These are phyloP conservation scores for Fraxinus sp. DNA, from an alignment of 305 asterid species.

Conservation along the genomic window DNA sequence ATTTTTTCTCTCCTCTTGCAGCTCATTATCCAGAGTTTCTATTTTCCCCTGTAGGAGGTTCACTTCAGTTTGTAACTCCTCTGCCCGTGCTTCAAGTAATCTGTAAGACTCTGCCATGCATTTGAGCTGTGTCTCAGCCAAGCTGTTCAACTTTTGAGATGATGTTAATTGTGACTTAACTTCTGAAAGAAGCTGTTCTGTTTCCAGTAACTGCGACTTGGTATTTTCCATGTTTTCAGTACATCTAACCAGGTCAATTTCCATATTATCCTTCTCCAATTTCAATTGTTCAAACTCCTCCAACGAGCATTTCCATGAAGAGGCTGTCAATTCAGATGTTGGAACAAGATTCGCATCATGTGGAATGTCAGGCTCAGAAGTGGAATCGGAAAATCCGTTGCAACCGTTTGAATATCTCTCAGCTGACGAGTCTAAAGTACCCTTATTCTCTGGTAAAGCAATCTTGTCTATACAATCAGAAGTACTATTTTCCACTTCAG, in stretches of 20 bases:
- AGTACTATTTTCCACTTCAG: slow-evolving; percentile 52
- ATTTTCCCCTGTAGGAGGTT: slow-evolving; percentile 60
- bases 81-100: slow-evolving; percentile 76
- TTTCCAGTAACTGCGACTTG: slow-evolving; percentile 64
- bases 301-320: slow-evolving; percentile 72
- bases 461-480: slow-evolving; percentile 90
- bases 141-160: slow-evolving; percentile 73
- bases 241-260: slow-evolving; percentile 57
- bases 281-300: slow-evolving; percentile 90
- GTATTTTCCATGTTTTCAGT: slow-evolving; percentile 61
- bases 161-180: slow-evolving; percentile 67
- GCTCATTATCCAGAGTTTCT: slow-evolving; percentile 59
- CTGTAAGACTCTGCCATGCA: slow-evolving; percentile 98
- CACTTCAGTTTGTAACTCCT: slow-evolving; percentile 67
- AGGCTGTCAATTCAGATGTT: slow-evolving; percentile 56
- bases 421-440: slow-evolving; percentile 36
- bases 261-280: slow-evolving; percentile 66
- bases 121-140: slow-evolving; percentile 95
- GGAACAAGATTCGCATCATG: slow-evolving; percentile 80
- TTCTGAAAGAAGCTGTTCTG: slow-evolving; percentile 71
- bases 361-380: slow-evolving; percentile 82
- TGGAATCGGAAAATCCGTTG: slow-evolving; percentile 66
- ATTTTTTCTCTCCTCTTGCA: slow-evolving; percentile 65
- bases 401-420: slow-evolving; percentile 46
- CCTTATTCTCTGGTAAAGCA: slow-evolving; percentile 73